Conservation (phyloP, 2,329 filamentous ascomycete genomes). For the Ophiostoma perfectum region DNA sequence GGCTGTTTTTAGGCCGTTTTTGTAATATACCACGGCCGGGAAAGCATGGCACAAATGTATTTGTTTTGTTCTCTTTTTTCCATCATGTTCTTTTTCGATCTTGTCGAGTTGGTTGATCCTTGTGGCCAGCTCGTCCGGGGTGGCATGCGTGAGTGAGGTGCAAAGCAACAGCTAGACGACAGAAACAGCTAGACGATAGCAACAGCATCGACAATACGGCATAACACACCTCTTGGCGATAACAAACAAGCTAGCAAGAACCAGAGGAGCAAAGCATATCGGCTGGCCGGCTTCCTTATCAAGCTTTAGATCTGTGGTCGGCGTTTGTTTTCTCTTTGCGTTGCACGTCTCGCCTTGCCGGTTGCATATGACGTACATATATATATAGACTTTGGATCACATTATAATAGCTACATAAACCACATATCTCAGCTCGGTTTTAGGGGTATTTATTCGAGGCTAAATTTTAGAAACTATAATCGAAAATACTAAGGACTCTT, state of each 20-base stretch:
- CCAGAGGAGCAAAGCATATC: too few relatives aligned
- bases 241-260: too few relatives aligned
- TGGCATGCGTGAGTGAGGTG: neutral
- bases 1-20: conserved; percentile 13
- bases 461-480: too few relatives aligned
- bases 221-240: neutral
- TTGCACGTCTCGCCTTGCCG: neutral
- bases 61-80: conserved; percentile 2
- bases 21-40: conserved; percentile 17
- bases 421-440: too few relatives aligned
- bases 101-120: neutral
- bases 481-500: neutral
- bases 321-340: conserved; percentile 4
- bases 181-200: neutral
- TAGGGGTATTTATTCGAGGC: too few relatives aligned
- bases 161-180: neutral
- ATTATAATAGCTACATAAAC: neutral
- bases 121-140: too few relatives aligned
- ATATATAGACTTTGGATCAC: conserved; percentile 8
- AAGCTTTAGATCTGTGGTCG: neutral
- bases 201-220: neutral
- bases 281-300: neutral
- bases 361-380: conserved; percentile 2
- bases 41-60: conserved; percentile 14
- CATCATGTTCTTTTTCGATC: neutral